Evolutionary conservation across 192 early-diverging fungal genomes (phyloP), one percentile per base, ranked within the genome.

Genomic region (Coemansia umbellata): DNA sequence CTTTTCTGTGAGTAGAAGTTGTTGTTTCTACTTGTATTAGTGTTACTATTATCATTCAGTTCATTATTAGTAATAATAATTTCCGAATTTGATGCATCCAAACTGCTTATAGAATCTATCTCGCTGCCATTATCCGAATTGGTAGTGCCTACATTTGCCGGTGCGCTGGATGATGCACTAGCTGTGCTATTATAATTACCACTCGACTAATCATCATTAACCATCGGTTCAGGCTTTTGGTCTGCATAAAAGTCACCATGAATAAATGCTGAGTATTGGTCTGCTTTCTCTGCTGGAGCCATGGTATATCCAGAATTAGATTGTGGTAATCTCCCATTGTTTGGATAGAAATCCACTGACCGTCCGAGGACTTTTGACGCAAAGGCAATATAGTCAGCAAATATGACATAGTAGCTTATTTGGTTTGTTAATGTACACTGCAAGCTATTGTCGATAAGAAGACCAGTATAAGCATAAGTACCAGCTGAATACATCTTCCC

Each of bases 381-480:
- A 14, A 45, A 45, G 7, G 43, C 43, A n/a, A 45, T 45, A 15
- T 45, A 45, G 24, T 45, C 43, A 26, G 43, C 22, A 45, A 45
- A 45, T n/a, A 45, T 15, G 3, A 45, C 23, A 7, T 45, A 45
- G 10, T 27, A 8, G 14, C 43, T 45, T 8, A 15, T 14, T 28
- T 45, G 43, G 14, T 14, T 14, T 3, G 2, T 2, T 6, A 45
- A 27, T 3, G 24, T 45, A 14, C 43, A 45, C 2, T 45, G 9
- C 14, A 27, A 45, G 4, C 7, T 14, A n/a, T n/a, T n/a, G 7
- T 11, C 7, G 2, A 9, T n/a, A 14, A 1, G 4, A 4, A 45
- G 3, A 0, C 11, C 26, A 6, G 43, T 45, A 14, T 28, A 45
- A n/a, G 43, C 26, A 28, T 45, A 14, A 28, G 28, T 45, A 1